Conservation (phyloP, 768 basidiomycete genomes). For the Russula griseocarnosa region DNA sequence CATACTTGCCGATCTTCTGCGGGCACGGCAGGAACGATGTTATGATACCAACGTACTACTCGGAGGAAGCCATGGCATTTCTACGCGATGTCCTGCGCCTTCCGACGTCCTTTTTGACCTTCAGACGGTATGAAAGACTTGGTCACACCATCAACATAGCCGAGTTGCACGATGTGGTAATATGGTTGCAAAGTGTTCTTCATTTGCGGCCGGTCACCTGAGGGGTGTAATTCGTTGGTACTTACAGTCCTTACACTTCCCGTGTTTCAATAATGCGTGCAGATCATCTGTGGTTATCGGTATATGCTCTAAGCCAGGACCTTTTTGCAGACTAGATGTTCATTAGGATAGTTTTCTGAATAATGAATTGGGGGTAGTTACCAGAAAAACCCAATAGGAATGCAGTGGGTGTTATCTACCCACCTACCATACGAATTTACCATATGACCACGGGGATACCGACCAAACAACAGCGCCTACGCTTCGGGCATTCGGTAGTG, state of each 20-base stretch:
- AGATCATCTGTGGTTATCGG: neutral
- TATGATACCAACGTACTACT: conserved; percentile 39
- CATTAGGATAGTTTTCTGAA: neutral
- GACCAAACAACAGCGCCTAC: neutral
- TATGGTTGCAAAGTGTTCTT: conserved; percentile 32
- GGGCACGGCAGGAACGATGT: conserved; percentile 40
- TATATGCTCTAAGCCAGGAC: neutral
- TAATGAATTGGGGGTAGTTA: neutral
- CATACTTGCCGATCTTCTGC: conserved; percentile 42
- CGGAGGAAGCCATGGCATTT: conserved; percentile 36
- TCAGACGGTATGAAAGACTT: conserved; percentile 36
- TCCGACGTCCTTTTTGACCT: conserved; percentile 27
- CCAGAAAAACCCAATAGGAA: neutral
- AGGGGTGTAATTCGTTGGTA: neutral
- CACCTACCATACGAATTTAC: neutral
- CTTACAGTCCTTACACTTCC: neutral
- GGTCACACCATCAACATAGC: conserved; percentile 37
- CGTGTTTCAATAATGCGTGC: neutral
- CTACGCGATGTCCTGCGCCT: conserved; percentile 34
- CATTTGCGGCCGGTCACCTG: conserved; percentile 2
- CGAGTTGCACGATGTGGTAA: conserved; percentile 36
- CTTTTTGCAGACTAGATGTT: neutral
- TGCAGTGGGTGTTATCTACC: neutral
- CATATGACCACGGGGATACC: neutral
- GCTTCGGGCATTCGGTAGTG: neutral